Base-by-base conservation (phyloP, 2,329 filamentous ascomycete genomes). In the Tolypocladium tropicale region DNA sequence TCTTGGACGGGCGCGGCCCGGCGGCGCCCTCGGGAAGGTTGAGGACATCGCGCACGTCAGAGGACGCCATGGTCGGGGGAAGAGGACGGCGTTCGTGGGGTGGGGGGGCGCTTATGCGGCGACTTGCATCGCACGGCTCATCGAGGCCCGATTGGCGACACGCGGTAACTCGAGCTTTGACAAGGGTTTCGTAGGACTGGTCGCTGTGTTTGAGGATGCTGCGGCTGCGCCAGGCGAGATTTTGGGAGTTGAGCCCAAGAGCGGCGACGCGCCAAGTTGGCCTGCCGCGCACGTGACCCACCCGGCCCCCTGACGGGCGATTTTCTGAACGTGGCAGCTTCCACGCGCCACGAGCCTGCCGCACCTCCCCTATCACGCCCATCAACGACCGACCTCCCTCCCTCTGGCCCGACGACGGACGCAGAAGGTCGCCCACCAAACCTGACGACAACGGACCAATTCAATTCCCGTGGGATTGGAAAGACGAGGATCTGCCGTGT, bases 41-140 rank as follows among this genome's bases (percentile, higher is more conserved):
- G 67, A 95, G 84, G 68, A 95, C 89, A 70, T 95, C 90, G 75
- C 89, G 90, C 64, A 95, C 83, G 78, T 95, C 90, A 70, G 85
- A 82, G 60, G 86, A 86, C 59, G 86, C 79, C 85, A 89, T 89
- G 61, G 65, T 77, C 65, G 61, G 16, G 10, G 51, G n/a, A n/a
- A n/a, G n/a, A n/a, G n/a, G n/a, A n/a, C 16, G 23, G 6, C 11
- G 23, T 16, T 25, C 32, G 33, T 33, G 18, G 16, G 34, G 28
- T 32, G 53, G 33, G 23, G 18, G 16, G 34, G 28, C 39, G 53
- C 53, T 55, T 58, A 63, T 48, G 52, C 33, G 52, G 51, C 52
- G 46, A 43, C 2, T 59, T 64, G 62, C 65, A 64, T 65, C 63
- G 58, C 59, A 56, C 50, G 58, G 53, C 41, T 25, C 57, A 63